Evolutionary conservation across 352 stramenopile genomes (phyloP).

Genomic region (Ophiocytium majus): DNA sequence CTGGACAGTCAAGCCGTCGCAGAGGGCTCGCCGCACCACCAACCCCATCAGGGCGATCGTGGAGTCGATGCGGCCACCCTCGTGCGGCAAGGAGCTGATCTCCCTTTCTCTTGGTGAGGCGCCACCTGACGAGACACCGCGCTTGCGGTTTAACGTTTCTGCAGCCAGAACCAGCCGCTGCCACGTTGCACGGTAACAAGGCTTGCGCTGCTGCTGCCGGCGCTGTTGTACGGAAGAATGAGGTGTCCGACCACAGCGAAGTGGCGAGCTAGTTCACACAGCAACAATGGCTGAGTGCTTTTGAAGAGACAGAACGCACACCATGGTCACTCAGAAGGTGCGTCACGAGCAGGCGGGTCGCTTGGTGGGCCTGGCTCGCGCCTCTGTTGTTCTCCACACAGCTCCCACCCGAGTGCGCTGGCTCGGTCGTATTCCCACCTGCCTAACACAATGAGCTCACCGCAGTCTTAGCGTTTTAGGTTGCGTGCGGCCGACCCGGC

Average conservation of each 20-base stretch:
- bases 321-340: too few relatives aligned
- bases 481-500: too few relatives aligned
- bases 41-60: constrained; percentile 93
- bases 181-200: too few relatives aligned
- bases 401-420: too few relatives aligned
- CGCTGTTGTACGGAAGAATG: background rate
- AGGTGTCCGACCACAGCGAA: background rate
- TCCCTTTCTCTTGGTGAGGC: constrained; percentile 22
- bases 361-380: too few relatives aligned
- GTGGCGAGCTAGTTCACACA: background rate
- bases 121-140: background rate
- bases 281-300: background rate
- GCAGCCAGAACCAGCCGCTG: too few relatives aligned
- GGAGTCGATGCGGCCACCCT: constrained; percentile 78
- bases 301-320: too few relatives aligned
- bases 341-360: too few relatives aligned
- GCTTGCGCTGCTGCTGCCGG: too few relatives aligned
- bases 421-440: too few relatives aligned
- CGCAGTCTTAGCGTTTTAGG: background rate
- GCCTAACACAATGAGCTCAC: background rate
- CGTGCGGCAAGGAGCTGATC: constrained; percentile 27
- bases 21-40: constrained; percentile 61
- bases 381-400: too few relatives aligned
- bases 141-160: too few relatives aligned
- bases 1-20: constrained; percentile 52